phyloP scores from a whole-genome alignment of 1,284 basidiomycete species.

The Sporisorium graminicola region DNA sequence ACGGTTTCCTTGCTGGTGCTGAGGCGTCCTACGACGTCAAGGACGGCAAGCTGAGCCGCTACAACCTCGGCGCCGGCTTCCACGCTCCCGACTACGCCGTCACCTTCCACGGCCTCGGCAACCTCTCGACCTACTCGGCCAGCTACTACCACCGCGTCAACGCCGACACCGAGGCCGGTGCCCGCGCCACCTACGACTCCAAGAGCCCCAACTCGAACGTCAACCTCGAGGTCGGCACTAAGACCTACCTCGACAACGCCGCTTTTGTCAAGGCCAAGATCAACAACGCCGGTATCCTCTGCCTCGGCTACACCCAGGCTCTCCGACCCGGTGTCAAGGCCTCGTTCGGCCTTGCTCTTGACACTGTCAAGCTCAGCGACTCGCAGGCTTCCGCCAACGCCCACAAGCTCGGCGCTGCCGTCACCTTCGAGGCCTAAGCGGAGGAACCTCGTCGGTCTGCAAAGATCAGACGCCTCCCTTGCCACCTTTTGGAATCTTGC shows the following conservation, averaged over 20 bases:
- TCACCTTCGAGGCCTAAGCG: slow-evolving; percentile 73
- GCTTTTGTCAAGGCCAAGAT: slow-evolving; percentile 99
- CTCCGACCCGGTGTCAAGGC: slow-evolving; percentile 88
- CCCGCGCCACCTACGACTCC: slow-evolving; percentile 88
- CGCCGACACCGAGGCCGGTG: slow-evolving; percentile 94
- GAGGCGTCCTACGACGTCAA: slow-evolving; percentile 97
- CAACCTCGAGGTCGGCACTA: slow-evolving; percentile 93
- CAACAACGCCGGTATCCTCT: slow-evolving; percentile 79
- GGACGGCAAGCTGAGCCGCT: slow-evolving; percentile 90
- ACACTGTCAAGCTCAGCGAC: slow-evolving; percentile 68
- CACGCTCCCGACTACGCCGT: slow-evolving; percentile 97
- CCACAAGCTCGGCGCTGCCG: slow-evolving; percentile 75
- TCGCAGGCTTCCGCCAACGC: slow-evolving; percentile 67
- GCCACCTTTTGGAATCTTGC: slow-evolving; percentile 10
- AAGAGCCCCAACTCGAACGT: slow-evolving; percentile 85
- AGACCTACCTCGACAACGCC: slow-evolving; percentile 86
- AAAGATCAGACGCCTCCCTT: slow-evolving; percentile 9
- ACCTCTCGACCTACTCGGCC: slow-evolving; percentile 92
- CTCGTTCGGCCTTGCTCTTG: slow-evolving; percentile 78
- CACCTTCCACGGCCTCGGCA: slow-evolving; percentile 93
- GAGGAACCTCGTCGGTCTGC: neutral
- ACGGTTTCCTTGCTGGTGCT: slow-evolving; percentile 96
- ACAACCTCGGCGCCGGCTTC: slow-evolving; percentile 92
- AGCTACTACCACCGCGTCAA: slow-evolving; percentile 99
- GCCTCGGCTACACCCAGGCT: slow-evolving; percentile 67